Conservation (phyloP, 2,329 filamentous ascomycete genomes). For the Colletotrichum gigasporum region DNA sequence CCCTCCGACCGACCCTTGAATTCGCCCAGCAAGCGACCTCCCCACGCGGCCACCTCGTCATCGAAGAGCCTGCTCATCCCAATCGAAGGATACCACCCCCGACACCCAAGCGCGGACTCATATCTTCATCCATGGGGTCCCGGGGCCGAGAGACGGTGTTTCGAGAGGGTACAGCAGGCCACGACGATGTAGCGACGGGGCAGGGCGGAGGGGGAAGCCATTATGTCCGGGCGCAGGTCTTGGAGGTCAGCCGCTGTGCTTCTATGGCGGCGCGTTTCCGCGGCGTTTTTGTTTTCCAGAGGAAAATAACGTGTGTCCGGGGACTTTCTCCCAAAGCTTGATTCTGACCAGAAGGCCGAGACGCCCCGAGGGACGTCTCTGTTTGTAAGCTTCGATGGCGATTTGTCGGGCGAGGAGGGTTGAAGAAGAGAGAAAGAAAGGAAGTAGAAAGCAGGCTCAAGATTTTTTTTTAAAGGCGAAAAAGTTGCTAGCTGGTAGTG, state of each 20-base stretch:
- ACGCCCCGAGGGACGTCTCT: conserved; percentile 62
- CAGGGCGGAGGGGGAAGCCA: conserved; percentile 45
- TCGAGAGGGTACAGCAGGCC: conserved; percentile 35
- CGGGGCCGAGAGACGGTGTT: conserved; percentile 32
- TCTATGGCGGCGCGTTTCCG: conserved; percentile 99
- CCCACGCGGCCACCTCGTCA: conserved; percentile 39
- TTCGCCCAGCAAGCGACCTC: conserved; percentile 38
- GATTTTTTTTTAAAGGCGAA: conserved; percentile 27
- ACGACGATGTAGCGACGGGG: conserved; percentile 56
- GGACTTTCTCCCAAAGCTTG: conserved; percentile 99
- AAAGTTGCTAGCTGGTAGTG: conserved; percentile 12
- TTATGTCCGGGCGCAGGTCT: conserved; percentile 61
- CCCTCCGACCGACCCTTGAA: conserved; percentile 57
- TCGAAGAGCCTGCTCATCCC: conserved; percentile 33
- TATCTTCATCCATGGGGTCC: conserved; percentile 84
- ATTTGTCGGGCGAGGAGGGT: conserved; percentile 98
- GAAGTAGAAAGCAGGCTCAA: conserved; percentile 19
- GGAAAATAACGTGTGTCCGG: conserved; percentile 77
- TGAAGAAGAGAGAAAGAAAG: conserved; percentile 52
- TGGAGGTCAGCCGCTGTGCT: conserved; percentile 92
- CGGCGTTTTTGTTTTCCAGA: conserved; percentile 56
- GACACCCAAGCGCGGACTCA: conserved; percentile 73
- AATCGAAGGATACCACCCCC: conserved; percentile 28
- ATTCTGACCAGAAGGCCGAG: conserved; percentile 46
- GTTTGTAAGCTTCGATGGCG: conserved; percentile 99